Conservation (phyloP, 1,284 basidiomycete genomes). For the Cutaneotrichosporon arboriforme region DNA sequence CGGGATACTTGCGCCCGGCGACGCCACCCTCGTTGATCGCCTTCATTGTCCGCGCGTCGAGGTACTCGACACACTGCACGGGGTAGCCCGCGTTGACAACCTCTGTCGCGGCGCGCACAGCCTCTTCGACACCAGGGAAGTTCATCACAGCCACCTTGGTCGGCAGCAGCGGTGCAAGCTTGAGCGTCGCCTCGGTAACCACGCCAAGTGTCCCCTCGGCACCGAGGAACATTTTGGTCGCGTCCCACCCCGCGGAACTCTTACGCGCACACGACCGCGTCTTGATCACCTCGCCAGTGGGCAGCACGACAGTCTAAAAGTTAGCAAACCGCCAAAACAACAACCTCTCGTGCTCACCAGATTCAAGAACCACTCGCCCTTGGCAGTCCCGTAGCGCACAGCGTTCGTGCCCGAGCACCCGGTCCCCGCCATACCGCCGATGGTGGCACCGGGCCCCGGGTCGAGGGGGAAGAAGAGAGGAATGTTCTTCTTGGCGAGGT, state of each 20-base stretch:
- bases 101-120: conserved; percentile 60
- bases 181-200: conserved; percentile 81
- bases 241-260: conserved; percentile 84
- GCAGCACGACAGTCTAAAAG: conserved; percentile 73
- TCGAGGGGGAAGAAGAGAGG: conserved; percentile 88
- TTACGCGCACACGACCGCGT: conserved; percentile 78
- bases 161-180: conserved; percentile 72
- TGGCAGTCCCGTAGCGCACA: conserved; percentile 79
- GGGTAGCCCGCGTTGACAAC: conserved; percentile 28
- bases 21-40: conserved; percentile 63
- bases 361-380: conserved; percentile 78
- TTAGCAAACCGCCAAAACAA: background rate
- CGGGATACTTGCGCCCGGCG: conserved; percentile 57
- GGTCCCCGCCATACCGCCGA: conserved; percentile 87
- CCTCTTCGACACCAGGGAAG: conserved; percentile 52
- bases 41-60: conserved; percentile 65
- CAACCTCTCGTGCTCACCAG: conserved; percentile 51
- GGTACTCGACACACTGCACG: conserved; percentile 66
- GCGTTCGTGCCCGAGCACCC: conserved; percentile 68
- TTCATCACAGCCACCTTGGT: conserved; percentile 55
- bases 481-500: conserved; percentile 63
- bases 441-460: conserved; percentile 64
- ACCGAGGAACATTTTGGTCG: conserved; percentile 87
- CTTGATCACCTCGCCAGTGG: conserved; percentile 87
- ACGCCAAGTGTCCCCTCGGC: conserved; percentile 92